phyloP scores from a whole-genome alignment of 306 rosid species.

The Begonia peltatifolia region DNA sequence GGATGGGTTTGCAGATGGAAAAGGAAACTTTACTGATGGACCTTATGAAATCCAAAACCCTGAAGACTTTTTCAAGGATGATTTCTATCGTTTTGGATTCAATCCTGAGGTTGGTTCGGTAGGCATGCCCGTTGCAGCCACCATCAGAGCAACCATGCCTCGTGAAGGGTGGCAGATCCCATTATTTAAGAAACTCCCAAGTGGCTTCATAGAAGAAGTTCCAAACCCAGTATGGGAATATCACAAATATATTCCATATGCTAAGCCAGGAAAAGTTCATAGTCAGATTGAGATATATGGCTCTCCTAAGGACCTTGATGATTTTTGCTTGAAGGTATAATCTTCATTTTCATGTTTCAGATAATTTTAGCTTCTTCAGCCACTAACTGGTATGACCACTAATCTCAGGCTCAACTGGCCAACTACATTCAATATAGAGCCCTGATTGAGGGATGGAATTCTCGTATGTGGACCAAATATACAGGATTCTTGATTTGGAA shows the following conservation, averaged over 20 bases:
- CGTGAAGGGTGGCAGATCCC: constrained; percentile 85
- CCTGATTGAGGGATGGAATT: constrained; percentile 83
- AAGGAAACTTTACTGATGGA: constrained; percentile 73
- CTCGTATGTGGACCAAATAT: constrained; percentile 88
- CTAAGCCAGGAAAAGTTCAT: constrained; percentile 68
- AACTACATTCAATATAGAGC: constrained; percentile 87
- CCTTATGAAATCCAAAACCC: constrained; percentile 93
- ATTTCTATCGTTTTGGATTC: constrained; percentile 56
- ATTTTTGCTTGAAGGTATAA: constrained; percentile 76
- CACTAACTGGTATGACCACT: constrained; percentile 11
- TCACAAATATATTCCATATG: constrained; percentile 86
- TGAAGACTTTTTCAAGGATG: constrained; percentile 57
- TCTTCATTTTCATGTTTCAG: constrained; percentile 9
- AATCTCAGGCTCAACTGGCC: constrained; percentile 76
- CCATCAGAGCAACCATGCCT: constrained; percentile 91
- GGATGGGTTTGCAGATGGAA: constrained; percentile 93
- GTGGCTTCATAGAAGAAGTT: constrained; percentile 62
- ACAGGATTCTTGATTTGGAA: constrained; percentile 93
- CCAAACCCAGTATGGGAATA: constrained; percentile 93
- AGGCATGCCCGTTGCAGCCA: constrained; percentile 86
- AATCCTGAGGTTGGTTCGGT: constrained; percentile 96
- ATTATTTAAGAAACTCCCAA: constrained; percentile 44
- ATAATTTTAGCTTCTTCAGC: constrained; percentile 4
- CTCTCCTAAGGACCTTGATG: constrained; percentile 64
- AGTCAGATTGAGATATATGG: constrained; percentile 86